Evolutionary conservation across 345 rosid species (phyloP), one percentile per base, ranked within the genome.

Genomic region (Aquilaria yunnanensis): DNA sequence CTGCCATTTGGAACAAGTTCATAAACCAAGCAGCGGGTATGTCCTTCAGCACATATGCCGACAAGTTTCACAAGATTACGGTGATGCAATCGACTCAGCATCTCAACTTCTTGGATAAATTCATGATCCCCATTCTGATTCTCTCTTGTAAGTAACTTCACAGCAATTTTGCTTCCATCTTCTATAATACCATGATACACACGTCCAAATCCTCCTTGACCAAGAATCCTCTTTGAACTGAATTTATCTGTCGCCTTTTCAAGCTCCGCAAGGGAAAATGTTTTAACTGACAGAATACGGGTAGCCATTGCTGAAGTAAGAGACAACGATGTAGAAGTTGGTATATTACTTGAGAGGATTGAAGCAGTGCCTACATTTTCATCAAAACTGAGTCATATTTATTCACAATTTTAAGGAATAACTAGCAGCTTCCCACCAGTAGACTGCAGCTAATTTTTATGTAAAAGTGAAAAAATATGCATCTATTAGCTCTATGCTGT

Each of bases 181-280:
- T 85, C 97, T 84, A 84, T 73, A 59, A 59, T 70, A 56, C 97
- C 99, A 59, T 23, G 74, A 69, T 85, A 95, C 64, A 95, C 99
- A 65, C 97, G 87, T 56, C 99, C 99, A 81, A 95, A 95, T 66
- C 99, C 99, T 43, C 99, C 99, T 78, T 91, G 96, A 30, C 99
- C 99, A 68, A 95, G 84, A 70, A 95, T 77, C 76, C 83, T 84
- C 68, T 66, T 80, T 11, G 96, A 83, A 81, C 92, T 89, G 80
- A 95, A 95, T 71, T 78, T 89, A 29, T 87, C 89, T 37, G 99
- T 95, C 47, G 94, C 99, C 75, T 74, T 85, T 77, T 89, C 94
- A 49, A 95, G 82, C 79, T 91, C 97, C 33, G 84, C 30, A 49
- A 81, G 77, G 32, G 84, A 56, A 70, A 91, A 91, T 51, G 86